phyloP scores from a whole-genome alignment of 768 basidiomycete genomes.

The Suillus plorans region DNA sequence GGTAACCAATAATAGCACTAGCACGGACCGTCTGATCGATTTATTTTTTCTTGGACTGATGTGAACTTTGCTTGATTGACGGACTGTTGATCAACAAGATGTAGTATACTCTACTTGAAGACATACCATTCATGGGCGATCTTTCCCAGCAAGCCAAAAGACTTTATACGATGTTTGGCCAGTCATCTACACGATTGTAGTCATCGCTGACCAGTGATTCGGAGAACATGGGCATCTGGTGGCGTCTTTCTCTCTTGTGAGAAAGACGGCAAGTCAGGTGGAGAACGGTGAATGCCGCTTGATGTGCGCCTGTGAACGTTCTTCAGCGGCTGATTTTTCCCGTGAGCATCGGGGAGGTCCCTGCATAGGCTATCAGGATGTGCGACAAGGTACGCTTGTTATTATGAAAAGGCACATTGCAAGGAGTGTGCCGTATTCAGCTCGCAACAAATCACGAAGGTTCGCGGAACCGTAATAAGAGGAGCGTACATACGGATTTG shows the following conservation, averaged over 20 bases:
- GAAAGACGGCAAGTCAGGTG: not conserved
- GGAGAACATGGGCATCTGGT: not conserved
- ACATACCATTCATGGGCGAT: not conserved
- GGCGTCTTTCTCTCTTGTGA: constrained; percentile 2
- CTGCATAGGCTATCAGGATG: not conserved
- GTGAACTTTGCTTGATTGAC: not conserved
- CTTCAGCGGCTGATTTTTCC: not conserved
- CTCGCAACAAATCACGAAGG: not conserved
- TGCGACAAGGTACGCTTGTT: not conserved
- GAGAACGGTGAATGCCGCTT: not conserved
- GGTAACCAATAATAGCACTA: too few relatives aligned
- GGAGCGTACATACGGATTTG: not conserved
- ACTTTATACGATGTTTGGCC: not conserved
- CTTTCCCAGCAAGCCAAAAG: not conserved
- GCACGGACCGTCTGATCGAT: too few relatives aligned
- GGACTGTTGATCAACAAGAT: not conserved
- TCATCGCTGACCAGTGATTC: not conserved
- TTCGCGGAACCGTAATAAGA: not conserved
- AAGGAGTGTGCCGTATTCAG: not conserved
- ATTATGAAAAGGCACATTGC: constrained; percentile 2
- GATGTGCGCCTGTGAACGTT: not conserved
- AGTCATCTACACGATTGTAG: not conserved
- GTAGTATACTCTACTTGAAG: not conserved
- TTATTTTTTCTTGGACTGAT: not conserved
- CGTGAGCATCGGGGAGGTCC: not conserved